Evolutionary conservation across 345 rosid genomes (phyloP).

Genomic region (Eucalyptus tenuipes): DNA sequence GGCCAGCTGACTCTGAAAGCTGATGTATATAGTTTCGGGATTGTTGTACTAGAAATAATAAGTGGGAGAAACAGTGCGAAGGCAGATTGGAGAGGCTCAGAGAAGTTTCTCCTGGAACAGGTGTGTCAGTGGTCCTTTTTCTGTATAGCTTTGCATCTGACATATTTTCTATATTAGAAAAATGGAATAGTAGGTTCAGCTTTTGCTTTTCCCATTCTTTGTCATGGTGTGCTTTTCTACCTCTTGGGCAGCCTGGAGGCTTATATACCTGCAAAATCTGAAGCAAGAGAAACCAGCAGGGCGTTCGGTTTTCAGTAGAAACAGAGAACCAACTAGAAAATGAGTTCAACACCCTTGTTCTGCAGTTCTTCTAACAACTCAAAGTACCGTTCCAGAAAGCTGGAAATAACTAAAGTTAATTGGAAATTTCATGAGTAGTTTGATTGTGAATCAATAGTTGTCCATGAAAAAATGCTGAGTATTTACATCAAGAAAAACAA

Average conservation of each 20-base stretch:
- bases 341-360: not conserved
- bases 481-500: not conserved
- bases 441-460: not conserved
- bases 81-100: constrained; percentile 23
- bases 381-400: not conserved
- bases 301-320: not conserved
- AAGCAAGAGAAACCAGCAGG: not conserved
- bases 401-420: not conserved
- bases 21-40: constrained; percentile 66
- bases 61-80: constrained; percentile 46
- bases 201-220: not conserved
- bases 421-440: not conserved
- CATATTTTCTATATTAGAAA: not conserved
- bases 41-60: constrained; percentile 47
- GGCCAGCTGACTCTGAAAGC: constrained; percentile 69
- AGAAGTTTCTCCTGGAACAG: constrained; percentile 46
- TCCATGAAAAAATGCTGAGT: not conserved
- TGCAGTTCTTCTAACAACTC: not conserved
- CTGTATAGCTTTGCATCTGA: not conserved
- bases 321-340: not conserved
- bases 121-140: constrained; percentile 6
- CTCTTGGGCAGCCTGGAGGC: not conserved
- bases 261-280: not conserved
- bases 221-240: not conserved
- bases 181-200: not conserved